Base-by-base conservation (phyloP, 306 rosid genomes). In the Datisca glomerata region DNA sequence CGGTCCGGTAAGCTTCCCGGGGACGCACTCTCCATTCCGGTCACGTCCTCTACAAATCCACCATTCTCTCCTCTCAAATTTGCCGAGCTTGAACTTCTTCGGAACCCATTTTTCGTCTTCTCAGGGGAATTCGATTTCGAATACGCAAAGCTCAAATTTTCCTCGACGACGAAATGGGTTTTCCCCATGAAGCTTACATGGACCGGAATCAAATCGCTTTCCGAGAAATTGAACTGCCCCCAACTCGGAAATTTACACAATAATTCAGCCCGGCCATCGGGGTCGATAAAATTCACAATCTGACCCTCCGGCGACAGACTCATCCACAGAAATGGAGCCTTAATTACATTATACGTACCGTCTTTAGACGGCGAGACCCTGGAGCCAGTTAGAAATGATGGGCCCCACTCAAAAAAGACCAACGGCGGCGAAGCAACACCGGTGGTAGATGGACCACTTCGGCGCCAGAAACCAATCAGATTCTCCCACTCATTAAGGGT, bases 381-480 rank as follows among this genome's bases (percentile, higher is more conserved):
- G n/a, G 53, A 89, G 8, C 69, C 93, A 2, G 78, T 7, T 1
- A 91, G 27, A 33, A 68, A 91, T 6, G 82, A 65, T 0, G 72
- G 48, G 7, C 94, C 86, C 98, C 98, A 91, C 57, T 91, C 85
- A 67, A 91, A 80, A 69, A 80, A 70, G 2, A 91, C 48, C 72
- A 91, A 51, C 14, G 76, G 71, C 2, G 94, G 80, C 0, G 86
- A 72, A n/a, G 53, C 40, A n/a, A 41, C 23, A 0, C 40, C 54
- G 13, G 54, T 37, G 19, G 56, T 68, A 0, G 66, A 71, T 0
- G 50, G 3, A 0, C 93, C 96, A 44, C 86, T 76, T 7, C 89
- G 81, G 56, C 96, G 86, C 98, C 96, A 91, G 60, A 91, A 84
- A 5, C 96, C 96, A 9, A 91, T 76, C 16, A 84, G 54, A 34